Percentiles rank a stretch among this genome's conserved stretches.
These are phyloP conservation scores for Sugiyamaella lignohabitans DNA, from an alignment of 805 yeast genomes.

Conservation along the genomic window DNA sequence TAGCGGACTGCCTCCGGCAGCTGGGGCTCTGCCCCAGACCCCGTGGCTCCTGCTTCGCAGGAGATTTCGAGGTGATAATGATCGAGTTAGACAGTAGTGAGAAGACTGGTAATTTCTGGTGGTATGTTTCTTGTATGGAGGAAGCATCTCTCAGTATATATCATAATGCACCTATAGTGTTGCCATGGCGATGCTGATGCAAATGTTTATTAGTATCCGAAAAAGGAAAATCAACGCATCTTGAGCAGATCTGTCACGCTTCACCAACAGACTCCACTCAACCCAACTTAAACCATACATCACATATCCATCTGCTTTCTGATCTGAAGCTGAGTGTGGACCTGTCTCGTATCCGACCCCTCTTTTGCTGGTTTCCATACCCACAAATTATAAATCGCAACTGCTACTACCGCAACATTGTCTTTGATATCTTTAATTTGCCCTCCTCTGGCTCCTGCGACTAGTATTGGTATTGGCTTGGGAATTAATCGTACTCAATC, in stretches of 20 bases:
- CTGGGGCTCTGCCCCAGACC: no score
- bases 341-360: slow-evolving; percentile 19
- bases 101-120: no score
- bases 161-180: no score
- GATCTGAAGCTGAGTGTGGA: slow-evolving; percentile 22
- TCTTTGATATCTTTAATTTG: neutral
- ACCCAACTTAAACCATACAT: slow-evolving; percentile 13
- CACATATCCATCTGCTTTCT: slow-evolving; percentile 14
- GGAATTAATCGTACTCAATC: neutral
- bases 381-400: neutral
- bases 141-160: no score
- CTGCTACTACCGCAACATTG: neutral
- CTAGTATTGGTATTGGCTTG: neutral
- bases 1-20: no score
- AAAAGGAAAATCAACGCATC: neutral
- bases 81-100: no score
- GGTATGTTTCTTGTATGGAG: no score
- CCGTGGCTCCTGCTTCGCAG: no score
- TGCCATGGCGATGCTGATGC: neutral
- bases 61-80: no score
- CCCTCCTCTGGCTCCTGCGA: neutral
- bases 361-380: slow-evolving; percentile 23
- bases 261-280: no score
- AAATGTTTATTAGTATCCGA: neutral
- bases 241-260: slow-evolving; percentile 11